Conservation (phyloP, 2,329 filamentous ascomycete genomes). For the Nigrograna mackinnonii region DNA sequence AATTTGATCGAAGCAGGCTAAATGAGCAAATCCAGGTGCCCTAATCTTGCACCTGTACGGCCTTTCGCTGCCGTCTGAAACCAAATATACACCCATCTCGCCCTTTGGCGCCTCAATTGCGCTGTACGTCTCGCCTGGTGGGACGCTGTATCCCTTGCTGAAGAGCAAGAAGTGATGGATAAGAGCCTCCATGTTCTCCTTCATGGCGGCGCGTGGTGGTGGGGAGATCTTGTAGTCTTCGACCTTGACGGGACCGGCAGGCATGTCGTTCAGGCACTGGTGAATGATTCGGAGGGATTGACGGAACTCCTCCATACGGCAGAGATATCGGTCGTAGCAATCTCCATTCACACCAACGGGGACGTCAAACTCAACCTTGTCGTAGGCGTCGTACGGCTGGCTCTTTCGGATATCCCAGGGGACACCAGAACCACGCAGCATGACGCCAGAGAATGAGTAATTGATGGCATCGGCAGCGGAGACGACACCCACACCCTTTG, state of each 20-base stretch:
- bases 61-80: conserved; percentile 93
- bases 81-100: conserved; percentile 97
- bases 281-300: conserved; percentile 98
- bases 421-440: conserved; percentile 95
- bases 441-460: conserved; percentile 94
- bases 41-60: conserved; percentile 98
- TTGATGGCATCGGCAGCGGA: conserved; percentile 93
- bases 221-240: conserved; percentile 99
- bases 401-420: conserved; percentile 97
- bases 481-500: conserved; percentile 89
- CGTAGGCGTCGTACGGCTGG: conserved; percentile 96
- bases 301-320: conserved; percentile 99
- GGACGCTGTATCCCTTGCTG: conserved; percentile 97
- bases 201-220: conserved; percentile 96
- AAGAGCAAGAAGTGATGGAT: conserved; percentile 99
- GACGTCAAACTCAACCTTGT: conserved; percentile 96
- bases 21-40: conserved; percentile 93
- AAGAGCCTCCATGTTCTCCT: conserved; percentile 99
- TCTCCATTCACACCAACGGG: conserved; percentile 96
- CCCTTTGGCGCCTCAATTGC: conserved; percentile 99
- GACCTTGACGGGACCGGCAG: conserved; percentile 86
- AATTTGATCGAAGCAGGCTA: conserved; percentile 92
- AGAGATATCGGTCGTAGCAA: conserved; percentile 98
- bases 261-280: conserved; percentile 99
- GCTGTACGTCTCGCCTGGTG: conserved; percentile 96